Conservation (phyloP, 768 basidiomycete genomes). For the Vishniacozyma victoriae region DNA sequence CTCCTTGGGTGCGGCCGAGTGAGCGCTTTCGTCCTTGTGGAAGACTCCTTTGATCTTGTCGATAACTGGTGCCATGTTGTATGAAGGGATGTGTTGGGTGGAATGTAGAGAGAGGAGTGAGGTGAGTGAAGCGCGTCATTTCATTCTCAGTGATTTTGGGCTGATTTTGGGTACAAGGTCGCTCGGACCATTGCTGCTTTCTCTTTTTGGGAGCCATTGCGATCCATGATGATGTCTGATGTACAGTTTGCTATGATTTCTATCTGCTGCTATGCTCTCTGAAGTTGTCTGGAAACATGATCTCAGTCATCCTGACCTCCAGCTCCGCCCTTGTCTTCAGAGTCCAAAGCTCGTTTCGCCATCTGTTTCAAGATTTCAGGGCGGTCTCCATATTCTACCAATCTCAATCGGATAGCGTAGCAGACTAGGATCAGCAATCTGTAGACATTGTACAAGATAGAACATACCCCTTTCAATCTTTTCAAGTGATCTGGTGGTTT, state of each 20-base stretch:
- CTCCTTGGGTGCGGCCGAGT: not conserved
- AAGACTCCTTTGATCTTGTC: constrained; percentile 38
- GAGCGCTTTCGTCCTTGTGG: not conserved
- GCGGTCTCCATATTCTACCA: constrained; percentile 44
- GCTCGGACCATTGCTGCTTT: not conserved
- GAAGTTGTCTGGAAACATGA: too few species aligned
- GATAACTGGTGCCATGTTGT: constrained; percentile 30
- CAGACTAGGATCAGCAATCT: constrained; percentile 26
- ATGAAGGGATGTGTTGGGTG: too few species aligned
- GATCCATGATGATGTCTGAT: too few species aligned
- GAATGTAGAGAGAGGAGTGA: too few species aligned
- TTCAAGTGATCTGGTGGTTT: constrained; percentile 77
- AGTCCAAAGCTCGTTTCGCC: constrained; percentile 42
- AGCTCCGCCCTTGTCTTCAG: constrained; percentile 10
- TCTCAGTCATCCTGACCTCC: constrained; percentile 1
- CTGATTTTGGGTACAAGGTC: not conserved
- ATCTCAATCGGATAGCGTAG: constrained; percentile 39
- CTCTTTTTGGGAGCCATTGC: too few species aligned
- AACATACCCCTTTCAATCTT: constrained; percentile 86
- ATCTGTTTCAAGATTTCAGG: constrained; percentile 43
- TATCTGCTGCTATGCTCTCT: too few species aligned
- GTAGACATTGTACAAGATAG: not conserved
- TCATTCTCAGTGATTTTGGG: too few species aligned
- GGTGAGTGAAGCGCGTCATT: too few species aligned
- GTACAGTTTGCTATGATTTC: too few species aligned